Evolutionary conservation across 2,329 filamentous ascomycete genomes (phyloP).

Genomic region (Colletotrichum plurivorum): DNA sequence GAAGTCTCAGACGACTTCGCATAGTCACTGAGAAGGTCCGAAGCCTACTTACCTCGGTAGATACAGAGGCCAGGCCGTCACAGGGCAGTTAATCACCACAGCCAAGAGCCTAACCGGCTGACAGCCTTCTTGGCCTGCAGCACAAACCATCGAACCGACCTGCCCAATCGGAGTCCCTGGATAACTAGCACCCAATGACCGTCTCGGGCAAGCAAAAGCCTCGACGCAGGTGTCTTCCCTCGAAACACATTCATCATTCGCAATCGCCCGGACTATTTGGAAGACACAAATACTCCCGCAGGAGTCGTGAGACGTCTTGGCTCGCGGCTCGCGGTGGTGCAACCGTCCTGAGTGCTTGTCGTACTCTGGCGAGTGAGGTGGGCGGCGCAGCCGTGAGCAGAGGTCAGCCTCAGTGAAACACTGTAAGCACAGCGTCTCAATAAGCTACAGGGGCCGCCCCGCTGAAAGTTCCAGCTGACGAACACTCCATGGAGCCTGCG

Average conservation of each 20-base stretch:
- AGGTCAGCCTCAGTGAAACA: not conserved
- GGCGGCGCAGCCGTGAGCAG: not conserved
- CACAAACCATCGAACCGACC: not conserved
- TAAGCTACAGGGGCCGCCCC: constrained; percentile 24
- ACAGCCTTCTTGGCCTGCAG: not conserved
- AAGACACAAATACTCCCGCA: not conserved
- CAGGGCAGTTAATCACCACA: no score
- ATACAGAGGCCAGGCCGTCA: no score
- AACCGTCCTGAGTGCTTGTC: not conserved
- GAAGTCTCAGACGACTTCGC: no score
- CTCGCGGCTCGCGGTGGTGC: not conserved
- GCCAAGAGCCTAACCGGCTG: no score
- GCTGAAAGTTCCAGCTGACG: constrained; percentile 11
- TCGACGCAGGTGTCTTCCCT: not conserved
- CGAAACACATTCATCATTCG: not conserved
- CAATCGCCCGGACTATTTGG: not conserved
- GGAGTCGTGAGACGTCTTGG: not conserved
- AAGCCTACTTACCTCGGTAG: no score
- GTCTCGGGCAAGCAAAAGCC: not conserved
- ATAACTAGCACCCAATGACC: not conserved
- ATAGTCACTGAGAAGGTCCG: no score
- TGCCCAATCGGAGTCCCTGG: not conserved
- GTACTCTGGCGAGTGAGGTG: not conserved
- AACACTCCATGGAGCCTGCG: not conserved
- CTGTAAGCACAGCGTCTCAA: not conserved